phyloP scores from a whole-genome alignment of 2,329 filamentous ascomycete genomes.

The Aspergillus ustus region DNA sequence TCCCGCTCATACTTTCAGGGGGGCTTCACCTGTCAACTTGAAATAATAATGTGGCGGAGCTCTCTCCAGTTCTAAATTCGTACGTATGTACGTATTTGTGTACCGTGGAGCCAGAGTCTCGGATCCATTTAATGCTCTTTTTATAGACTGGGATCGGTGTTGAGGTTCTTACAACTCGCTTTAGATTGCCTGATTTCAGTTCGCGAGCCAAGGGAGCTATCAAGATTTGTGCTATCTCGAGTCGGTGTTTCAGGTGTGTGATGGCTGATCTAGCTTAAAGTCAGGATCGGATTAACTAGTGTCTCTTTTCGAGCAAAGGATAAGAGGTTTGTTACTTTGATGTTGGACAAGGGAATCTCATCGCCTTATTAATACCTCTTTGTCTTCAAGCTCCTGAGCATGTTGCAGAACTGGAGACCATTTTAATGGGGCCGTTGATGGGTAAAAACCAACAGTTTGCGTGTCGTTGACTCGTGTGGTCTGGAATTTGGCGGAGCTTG shows the following conservation, averaged over 20 bases:
- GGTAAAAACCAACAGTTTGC: not conserved
- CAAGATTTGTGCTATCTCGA: constrained; percentile 9
- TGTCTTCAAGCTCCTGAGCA: not conserved
- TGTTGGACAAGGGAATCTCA: not conserved
- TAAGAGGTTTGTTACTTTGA: not conserved
- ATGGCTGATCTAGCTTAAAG: not conserved
- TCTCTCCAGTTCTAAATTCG: not conserved
- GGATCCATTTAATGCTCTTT: not conserved
- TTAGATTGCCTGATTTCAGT: not conserved
- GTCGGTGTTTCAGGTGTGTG: constrained; percentile 14
- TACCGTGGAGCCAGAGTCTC: not conserved
- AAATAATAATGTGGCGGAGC: not conserved
- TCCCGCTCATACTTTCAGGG: not conserved
- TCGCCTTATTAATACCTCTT: not conserved
- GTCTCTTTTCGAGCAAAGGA: not conserved
- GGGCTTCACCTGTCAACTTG: no score
- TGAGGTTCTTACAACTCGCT: not conserved
- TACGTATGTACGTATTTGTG: not conserved
- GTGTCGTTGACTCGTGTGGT: not conserved
- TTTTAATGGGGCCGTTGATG: not conserved
- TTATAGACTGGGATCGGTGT: not conserved
- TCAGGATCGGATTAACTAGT: not conserved
- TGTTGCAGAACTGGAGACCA: not conserved
- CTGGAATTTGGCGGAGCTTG: not conserved
- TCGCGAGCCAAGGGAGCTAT: not conserved